phyloP scores from a whole-genome alignment of 345 rosid species.

The Gossypium stocksii region DNA sequence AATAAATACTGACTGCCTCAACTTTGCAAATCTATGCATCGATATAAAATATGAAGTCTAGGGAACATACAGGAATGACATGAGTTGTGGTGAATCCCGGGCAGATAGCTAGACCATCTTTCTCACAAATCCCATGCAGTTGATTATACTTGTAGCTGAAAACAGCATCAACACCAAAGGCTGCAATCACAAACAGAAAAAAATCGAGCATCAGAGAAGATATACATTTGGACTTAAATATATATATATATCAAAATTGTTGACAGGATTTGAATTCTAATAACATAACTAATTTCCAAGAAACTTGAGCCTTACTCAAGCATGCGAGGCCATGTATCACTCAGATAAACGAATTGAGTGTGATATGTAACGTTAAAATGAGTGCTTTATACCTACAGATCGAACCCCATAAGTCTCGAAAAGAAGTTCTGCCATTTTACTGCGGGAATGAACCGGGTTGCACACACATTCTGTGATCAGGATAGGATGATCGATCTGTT shows the following conservation, averaged over 20 bases:
- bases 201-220: conserved; percentile 10
- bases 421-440: conserved; percentile 98
- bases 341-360: background rate
- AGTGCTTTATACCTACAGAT: conserved; percentile 60
- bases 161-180: conserved; percentile 94
- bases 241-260: background rate
- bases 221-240: background rate
- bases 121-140: conserved; percentile 63
- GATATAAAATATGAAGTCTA: background rate
- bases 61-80: conserved; percentile 66
- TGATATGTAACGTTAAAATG: background rate
- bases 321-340: conserved; percentile 12
- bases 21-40: conserved; percentile 3
- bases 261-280: background rate
- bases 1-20: conserved; percentile 2
- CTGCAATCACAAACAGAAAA: conserved; percentile 34
- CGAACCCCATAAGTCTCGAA: conserved; percentile 98
- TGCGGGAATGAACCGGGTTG: conserved; percentile 88
- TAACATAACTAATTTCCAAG: background rate
- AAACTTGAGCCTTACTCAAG: background rate
- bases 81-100: conserved; percentile 85
- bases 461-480: conserved; percentile 88
- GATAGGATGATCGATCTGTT: conserved; percentile 92
- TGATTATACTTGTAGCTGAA: conserved; percentile 93
- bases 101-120: conserved; percentile 83